phyloP scores from a whole-genome alignment of 495 filamentous ascomycete genomes.

The Annulohypoxylon maeteangense region DNA sequence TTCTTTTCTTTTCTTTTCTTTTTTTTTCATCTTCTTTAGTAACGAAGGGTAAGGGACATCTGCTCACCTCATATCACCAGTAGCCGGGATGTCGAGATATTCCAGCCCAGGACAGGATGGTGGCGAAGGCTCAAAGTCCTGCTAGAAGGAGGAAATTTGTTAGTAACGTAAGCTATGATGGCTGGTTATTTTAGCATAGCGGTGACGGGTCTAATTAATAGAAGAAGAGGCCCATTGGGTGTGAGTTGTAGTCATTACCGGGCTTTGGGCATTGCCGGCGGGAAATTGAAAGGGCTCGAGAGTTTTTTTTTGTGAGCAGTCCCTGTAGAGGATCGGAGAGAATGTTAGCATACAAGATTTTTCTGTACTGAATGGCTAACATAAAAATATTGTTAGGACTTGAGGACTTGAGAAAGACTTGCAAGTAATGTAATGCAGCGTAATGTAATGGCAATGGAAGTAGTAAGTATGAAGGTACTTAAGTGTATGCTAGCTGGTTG shows the following conservation, averaged over 20 bases:
- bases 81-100: slow-evolving; percentile 57
- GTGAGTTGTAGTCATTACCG: slow-evolving; percentile 45
- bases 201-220: slow-evolving; percentile 39
- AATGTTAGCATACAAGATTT: slow-evolving; percentile 38
- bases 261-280: slow-evolving; percentile 45
- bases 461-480: slow-evolving; percentile 27
- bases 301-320: slow-evolving; percentile 34
- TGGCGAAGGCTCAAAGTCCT: slow-evolving; percentile 63
- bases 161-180: slow-evolving; percentile 39
- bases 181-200: slow-evolving; percentile 31
- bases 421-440: slow-evolving; percentile 4
- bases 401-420: slow-evolving; percentile 10
- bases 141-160: slow-evolving; percentile 47
- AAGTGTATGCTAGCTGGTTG: slow-evolving; percentile 2
- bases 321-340: slow-evolving; percentile 32
- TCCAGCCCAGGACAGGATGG: slow-evolving; percentile 59
- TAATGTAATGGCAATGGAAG: background rate
- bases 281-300: slow-evolving; percentile 37
- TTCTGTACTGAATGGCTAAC: slow-evolving; percentile 25
- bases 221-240: slow-evolving; percentile 26
- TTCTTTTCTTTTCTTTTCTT: background rate
- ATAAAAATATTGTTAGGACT: slow-evolving; percentile 13
- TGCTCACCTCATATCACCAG: slow-evolving; percentile 61
- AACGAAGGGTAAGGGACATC: background rate
- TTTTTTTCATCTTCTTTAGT: background rate